These are phyloP conservation scores for Pseudogymnoascus sp. DNA, from an alignment of 2,329 filamentous ascomycete genomes.

Conservation along the genomic window DNA sequence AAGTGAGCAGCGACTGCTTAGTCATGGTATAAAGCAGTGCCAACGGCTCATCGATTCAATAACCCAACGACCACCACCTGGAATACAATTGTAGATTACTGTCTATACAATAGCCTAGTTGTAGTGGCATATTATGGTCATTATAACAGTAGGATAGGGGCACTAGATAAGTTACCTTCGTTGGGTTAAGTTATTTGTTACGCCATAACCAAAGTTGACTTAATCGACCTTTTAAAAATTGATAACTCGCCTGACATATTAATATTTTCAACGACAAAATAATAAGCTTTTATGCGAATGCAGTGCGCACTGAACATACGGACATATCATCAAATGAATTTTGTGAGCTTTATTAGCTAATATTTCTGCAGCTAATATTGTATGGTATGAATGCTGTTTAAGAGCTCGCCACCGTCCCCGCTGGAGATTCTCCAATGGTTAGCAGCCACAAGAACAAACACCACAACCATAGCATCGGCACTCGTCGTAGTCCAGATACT, in stretches of 20 bases:
- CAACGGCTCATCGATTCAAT: too few species aligned
- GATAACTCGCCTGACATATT: neutral
- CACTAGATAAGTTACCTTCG: too few species aligned
- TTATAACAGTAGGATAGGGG: too few species aligned
- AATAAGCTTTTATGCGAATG: neutral
- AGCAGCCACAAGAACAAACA: constrained; percentile 58
- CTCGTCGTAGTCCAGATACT: constrained; percentile 65
- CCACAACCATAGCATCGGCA: constrained; percentile 63
- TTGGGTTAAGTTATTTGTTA: too few species aligned
- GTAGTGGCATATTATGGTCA: too few species aligned
- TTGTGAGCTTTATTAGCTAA: neutral
- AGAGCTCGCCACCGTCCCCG: constrained; percentile 32
- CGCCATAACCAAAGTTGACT: neutral
- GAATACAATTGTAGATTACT: too few species aligned
- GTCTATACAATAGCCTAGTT: too few species aligned
- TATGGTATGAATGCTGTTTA: neutral
- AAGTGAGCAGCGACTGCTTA: too few species aligned
- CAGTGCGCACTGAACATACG: neutral
- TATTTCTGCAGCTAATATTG: neutral
- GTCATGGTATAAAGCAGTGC: too few species aligned
- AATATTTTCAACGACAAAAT: neutral
- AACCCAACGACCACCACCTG: too few species aligned
- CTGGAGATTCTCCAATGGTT: neutral
- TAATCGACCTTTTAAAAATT: neutral
- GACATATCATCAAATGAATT: neutral